Evolutionary conservation across 1,284 basidiomycete species (phyloP).

Genomic region (Ustilago curta): DNA sequence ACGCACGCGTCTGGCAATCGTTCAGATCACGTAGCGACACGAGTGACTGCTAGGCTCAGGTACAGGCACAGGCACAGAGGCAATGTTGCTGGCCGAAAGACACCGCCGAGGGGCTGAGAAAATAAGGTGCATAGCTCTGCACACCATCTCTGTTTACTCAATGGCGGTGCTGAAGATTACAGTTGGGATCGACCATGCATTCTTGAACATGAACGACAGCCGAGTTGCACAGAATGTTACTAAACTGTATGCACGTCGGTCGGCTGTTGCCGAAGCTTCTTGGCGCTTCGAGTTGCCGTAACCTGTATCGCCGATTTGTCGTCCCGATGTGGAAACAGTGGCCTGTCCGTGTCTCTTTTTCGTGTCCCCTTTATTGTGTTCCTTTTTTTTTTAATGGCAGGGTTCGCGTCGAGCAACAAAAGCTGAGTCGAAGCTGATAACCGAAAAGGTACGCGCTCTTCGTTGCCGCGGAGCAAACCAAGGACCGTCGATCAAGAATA

Average conservation of each 20-base stretch:
- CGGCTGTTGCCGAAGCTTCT: slow-evolving; percentile 17
- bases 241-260: slow-evolving; percentile 10
- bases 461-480: slow-evolving; percentile 11
- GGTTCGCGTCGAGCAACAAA: background rate
- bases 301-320: slow-evolving; percentile 5
- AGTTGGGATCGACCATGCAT: slow-evolving; percentile 7
- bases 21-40: background rate
- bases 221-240: slow-evolving; percentile 15
- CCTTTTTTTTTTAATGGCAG: background rate
- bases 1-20: slow-evolving; percentile 21
- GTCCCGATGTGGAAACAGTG: background rate
- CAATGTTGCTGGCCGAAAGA: background rate
- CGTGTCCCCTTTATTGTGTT: too few relatives aligned
- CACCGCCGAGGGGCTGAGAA: slow-evolving; percentile 25
- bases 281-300: slow-evolving; percentile 8
- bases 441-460: background rate
- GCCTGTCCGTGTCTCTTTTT: background rate
- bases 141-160: too few relatives aligned
- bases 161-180: background rate
- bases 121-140: slow-evolving; percentile 29
- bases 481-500: background rate
- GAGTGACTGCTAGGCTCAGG: background rate
- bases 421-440: slow-evolving; percentile 7
- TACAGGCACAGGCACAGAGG: slow-evolving; percentile 1
- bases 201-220: background rate